Percentiles rank a stretch among this genome's conserved stretches.
phyloP scores from a whole-genome alignment of 441 rosid species.

The Corymbia citriodora region DNA sequence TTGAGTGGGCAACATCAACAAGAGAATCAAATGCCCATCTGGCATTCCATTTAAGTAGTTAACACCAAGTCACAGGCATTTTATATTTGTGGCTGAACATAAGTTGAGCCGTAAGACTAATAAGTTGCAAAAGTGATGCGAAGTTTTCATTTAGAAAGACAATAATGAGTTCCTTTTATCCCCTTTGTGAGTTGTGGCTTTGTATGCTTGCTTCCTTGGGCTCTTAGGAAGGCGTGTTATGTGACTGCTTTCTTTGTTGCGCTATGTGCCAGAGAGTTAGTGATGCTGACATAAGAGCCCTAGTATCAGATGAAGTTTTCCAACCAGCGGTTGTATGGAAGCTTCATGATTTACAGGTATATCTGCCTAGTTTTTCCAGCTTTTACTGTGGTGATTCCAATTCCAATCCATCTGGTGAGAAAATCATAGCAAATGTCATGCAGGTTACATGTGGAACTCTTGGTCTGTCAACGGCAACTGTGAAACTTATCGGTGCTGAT shows the following conservation, averaged over 20 bases:
- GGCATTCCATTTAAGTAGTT: not conserved
- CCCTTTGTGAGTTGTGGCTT: not conserved
- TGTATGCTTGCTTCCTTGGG: slow-evolving; percentile 2
- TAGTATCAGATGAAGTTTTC: slow-evolving; percentile 94
- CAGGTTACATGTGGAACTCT: slow-evolving; percentile 93
- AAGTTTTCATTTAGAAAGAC: not conserved
- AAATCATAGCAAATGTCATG: not conserved
- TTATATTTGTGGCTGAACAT: not conserved
- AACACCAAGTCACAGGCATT: not conserved
- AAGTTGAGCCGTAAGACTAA: not conserved
- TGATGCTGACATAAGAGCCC: slow-evolving; percentile 80
- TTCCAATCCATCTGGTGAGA: not conserved
- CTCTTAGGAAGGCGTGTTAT: not conserved
- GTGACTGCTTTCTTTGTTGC: slow-evolving; percentile 4
- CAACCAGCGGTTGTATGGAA: slow-evolving; percentile 91
- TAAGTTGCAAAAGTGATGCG: not conserved
- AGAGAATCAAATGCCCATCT: not conserved
- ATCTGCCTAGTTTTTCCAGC: not conserved
- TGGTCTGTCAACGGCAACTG: slow-evolving; percentile 88
- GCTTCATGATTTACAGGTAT: slow-evolving; percentile 80
- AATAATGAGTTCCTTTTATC: not conserved
- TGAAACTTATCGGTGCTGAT: slow-evolving; percentile 59
- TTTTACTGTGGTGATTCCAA: not conserved
- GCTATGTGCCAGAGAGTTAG: slow-evolving; percentile 59
- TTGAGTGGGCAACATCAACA: not conserved